A percentile compares a stretch with the other conserved stretches of the same genome.
Conservation (phyloP, 257 asterid genomes). For the Nemophila menziesii region DNA sequence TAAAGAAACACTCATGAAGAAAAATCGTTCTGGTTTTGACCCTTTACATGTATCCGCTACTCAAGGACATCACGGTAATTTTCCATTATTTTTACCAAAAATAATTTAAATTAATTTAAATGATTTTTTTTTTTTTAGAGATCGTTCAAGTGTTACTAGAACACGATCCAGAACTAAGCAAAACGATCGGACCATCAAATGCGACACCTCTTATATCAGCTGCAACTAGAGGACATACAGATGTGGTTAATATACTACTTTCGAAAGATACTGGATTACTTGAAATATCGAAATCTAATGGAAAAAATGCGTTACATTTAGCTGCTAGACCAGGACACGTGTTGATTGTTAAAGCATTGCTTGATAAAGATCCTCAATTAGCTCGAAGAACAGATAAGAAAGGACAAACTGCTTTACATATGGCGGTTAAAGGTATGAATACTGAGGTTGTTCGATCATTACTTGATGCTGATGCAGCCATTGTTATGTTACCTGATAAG, state of each 20-base stretch:
- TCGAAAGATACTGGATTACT: conserved; percentile 35
- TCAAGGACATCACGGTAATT: conserved; percentile 42
- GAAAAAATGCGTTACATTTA: conserved; percentile 41
- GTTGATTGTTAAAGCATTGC: conserved; percentile 38
- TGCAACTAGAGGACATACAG: conserved; percentile 37
- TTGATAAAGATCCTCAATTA: conserved; percentile 35
- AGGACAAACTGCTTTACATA: conserved; percentile 50
- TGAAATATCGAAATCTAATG: conserved; percentile 39
- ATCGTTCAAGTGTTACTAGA: conserved; percentile 37
- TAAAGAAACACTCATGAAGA: conserved; percentile 31
- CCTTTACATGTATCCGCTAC: conserved; percentile 41
- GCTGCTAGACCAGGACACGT: conserved; percentile 53
- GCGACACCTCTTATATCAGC: conserved; percentile 51
- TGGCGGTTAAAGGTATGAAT: conserved; percentile 49
- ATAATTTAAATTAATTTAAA: too few species aligned
- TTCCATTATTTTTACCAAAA: too few species aligned
- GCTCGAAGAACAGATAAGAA: conserved; percentile 47
- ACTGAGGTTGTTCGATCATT: conserved; percentile 35
- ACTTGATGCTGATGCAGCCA: conserved; percentile 46
- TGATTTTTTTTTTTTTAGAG: conserved; percentile 26
- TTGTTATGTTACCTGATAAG: conserved; percentile 44
- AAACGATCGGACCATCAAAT: conserved; percentile 43
- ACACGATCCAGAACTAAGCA: conserved; percentile 37
- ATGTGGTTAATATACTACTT: conserved; percentile 35
- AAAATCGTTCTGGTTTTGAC: conserved; percentile 34